Percentiles rank a stretch among this genome's conserved stretches.
Conservation (phyloP, 2,329 filamentous ascomycete genomes). For the Aspergillus sp. region DNA sequence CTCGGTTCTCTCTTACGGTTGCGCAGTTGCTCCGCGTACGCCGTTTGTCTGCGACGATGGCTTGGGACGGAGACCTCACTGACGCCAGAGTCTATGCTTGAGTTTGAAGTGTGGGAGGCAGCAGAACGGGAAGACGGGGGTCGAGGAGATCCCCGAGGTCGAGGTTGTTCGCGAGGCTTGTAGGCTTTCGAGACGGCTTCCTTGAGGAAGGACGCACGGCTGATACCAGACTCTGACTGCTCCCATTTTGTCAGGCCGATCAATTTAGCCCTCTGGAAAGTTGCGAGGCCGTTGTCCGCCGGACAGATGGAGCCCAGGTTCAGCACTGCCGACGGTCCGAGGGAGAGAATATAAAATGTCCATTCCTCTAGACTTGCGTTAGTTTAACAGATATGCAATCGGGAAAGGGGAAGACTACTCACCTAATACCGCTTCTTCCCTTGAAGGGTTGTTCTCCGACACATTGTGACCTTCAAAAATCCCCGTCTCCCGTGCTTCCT, state of each 20-base stretch:
- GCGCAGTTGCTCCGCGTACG: slow-evolving; percentile 34
- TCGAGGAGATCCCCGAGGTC: slow-evolving; percentile 2
- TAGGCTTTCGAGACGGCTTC: slow-evolving; percentile 61
- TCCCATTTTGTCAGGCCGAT: slow-evolving; percentile 59
- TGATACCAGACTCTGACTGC: slow-evolving; percentile 44
- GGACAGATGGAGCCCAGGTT: slow-evolving; percentile 46
- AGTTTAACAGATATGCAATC: slow-evolving; percentile 11
- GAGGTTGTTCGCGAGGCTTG: slow-evolving; percentile 39
- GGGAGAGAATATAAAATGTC: slow-evolving; percentile 58
- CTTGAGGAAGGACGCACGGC: slow-evolving; percentile 57
- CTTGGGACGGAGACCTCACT: slow-evolving; percentile 15
- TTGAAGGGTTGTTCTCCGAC: slow-evolving; percentile 35
- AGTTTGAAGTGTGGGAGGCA: slow-evolving; percentile 12
- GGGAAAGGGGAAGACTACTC: slow-evolving; percentile 16
- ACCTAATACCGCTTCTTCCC: slow-evolving; percentile 55
- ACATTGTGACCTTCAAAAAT: slow-evolving; percentile 56
- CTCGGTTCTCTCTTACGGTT: slow-evolving; percentile 20
- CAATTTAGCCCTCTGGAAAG: slow-evolving; percentile 52
- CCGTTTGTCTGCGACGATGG: slow-evolving; percentile 28
- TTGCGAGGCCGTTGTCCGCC: slow-evolving; percentile 38
- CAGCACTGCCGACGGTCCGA: slow-evolving; percentile 56
- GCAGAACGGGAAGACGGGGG: slow-evolving; percentile 6
- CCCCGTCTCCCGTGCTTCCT: slow-evolving; percentile 54
- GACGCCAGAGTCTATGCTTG: slow-evolving; percentile 7
- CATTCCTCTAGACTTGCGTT: slow-evolving; percentile 52